Evolutionary conservation across 2,329 filamentous ascomycete species (phyloP).

Genomic region (Paraphoma chrysanthemicola): DNA sequence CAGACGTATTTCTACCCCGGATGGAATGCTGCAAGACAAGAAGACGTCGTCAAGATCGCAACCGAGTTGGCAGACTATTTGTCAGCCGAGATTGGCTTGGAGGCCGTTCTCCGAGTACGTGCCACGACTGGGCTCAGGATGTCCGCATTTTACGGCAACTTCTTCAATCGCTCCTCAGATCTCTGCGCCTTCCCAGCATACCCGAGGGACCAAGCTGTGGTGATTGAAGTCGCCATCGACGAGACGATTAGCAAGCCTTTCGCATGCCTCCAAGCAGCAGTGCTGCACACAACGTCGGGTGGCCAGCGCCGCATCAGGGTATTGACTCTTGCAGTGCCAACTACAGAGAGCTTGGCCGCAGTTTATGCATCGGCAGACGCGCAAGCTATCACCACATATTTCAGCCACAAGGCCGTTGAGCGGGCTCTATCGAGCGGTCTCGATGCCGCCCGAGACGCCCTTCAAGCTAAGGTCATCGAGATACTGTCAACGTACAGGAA

Average conservation of each 20-base stretch:
- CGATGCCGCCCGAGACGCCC: constrained; percentile 86
- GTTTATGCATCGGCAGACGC: constrained; percentile 96
- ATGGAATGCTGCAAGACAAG: constrained; percentile 91
- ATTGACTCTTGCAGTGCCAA: constrained; percentile 89
- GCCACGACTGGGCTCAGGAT: constrained; percentile 94
- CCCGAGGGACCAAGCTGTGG: constrained; percentile 95
- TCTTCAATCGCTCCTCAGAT: constrained; percentile 98
- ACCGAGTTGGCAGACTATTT: constrained; percentile 96
- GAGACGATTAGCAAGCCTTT: constrained; percentile 91
- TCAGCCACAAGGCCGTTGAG: constrained; percentile 97
- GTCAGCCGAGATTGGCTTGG: constrained; percentile 94
- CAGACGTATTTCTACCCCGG: constrained; percentile 99
- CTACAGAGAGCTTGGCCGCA: constrained; percentile 87
- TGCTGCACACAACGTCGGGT: constrained; percentile 97
- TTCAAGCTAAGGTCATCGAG: constrained; percentile 91
- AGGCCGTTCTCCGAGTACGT: constrained; percentile 93
- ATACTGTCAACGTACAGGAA: constrained; percentile 95
- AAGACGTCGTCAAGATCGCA: constrained; percentile 98
- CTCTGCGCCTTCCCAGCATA: constrained; percentile 98
- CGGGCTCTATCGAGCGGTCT: constrained; percentile 83
- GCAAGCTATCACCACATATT: constrained; percentile 90
- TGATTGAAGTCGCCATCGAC: constrained; percentile 97
- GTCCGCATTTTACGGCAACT: constrained; percentile 99
- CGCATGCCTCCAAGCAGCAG: constrained; percentile 82
- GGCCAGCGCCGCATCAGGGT: constrained; percentile 95